A percentile compares a stretch with the other conserved stretches of the same genome.
These are phyloP conservation scores for Tolypocladium ophioglossoides DNA, from an alignment of 2,329 filamentous ascomycete genomes.

Conservation along the genomic window DNA sequence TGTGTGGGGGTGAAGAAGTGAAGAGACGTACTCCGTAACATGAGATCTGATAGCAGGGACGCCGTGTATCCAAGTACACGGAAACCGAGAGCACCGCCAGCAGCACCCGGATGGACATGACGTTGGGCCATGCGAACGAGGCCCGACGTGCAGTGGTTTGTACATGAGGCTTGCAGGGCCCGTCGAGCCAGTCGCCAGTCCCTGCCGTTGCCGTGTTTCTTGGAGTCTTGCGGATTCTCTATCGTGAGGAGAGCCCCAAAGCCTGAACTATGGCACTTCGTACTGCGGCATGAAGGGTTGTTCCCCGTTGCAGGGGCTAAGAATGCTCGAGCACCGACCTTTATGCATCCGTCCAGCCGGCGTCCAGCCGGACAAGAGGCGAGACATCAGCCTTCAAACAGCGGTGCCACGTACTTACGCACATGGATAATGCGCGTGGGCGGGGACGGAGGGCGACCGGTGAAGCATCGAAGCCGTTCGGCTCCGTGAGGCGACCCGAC, in stretches of 20 bases:
- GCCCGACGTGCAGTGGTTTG: not conserved
- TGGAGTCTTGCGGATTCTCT: no score
- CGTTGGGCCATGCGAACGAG: not conserved
- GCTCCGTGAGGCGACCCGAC: not conserved
- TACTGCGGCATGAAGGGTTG: not conserved
- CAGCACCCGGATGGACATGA: not conserved
- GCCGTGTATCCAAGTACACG: not conserved
- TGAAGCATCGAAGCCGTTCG: not conserved
- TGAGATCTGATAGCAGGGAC: not conserved
- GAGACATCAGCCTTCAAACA: no score
- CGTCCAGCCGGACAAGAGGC: not conserved
- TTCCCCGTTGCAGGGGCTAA: not conserved
- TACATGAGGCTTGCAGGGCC: not conserved
- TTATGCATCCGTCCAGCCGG: no score
- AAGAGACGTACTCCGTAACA: not conserved
- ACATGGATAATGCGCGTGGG: not conserved
- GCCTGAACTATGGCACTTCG: no score
- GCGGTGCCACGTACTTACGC: not conserved
- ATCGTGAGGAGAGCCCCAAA: no score
- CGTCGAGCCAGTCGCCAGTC: not conserved
- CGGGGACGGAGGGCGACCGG: not conserved
- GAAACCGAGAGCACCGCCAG: no score
- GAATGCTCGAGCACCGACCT: not conserved
- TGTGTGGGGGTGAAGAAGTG: not conserved
- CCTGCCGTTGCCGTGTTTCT: not conserved